Evolutionary conservation across 2,329 filamentous ascomycete species (phyloP).

Genomic region (Nothopassalora personata): DNA sequence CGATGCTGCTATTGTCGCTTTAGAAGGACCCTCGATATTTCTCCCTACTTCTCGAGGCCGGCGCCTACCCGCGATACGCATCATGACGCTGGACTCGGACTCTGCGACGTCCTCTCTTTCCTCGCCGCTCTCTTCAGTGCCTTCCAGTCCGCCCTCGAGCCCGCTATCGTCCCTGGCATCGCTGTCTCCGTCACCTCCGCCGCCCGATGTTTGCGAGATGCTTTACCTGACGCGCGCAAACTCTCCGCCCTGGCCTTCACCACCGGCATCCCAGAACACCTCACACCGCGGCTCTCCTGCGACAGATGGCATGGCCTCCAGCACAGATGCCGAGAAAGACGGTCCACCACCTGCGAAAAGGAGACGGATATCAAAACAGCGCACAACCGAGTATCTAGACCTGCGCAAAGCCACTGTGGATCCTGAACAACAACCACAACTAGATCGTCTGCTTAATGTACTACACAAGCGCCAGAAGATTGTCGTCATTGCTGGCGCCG

Average conservation of each 20-base stretch:
- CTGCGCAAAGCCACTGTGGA: slow-evolving; percentile 52
- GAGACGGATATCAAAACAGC: slow-evolving; percentile 61
- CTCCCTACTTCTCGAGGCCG: slow-evolving; percentile 1
- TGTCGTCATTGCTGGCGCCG: slow-evolving; percentile 90
- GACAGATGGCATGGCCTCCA: slow-evolving; percentile 42
- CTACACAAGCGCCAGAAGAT: slow-evolving; percentile 91
- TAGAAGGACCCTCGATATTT: background rate
- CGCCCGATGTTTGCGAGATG: slow-evolving; percentile 14
- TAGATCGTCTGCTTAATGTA: slow-evolving; percentile 66
- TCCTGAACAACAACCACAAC: slow-evolving; percentile 54
- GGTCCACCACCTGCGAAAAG: slow-evolving; percentile 69
- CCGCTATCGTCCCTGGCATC: slow-evolving; percentile 19
- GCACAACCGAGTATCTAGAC: slow-evolving; percentile 78
- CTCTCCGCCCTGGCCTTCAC: slow-evolving; percentile 38
- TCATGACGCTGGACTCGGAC: slow-evolving; percentile 13
- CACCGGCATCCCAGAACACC: slow-evolving; percentile 41
- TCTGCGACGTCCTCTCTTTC: slow-evolving; percentile 10
- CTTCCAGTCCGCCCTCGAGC: slow-evolving; percentile 26
- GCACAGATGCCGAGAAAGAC: slow-evolving; percentile 49
- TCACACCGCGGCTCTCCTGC: slow-evolving; percentile 43
- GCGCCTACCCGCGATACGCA: slow-evolving; percentile 15
- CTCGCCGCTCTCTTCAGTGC: slow-evolving; percentile 23
- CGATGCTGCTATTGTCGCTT: background rate
- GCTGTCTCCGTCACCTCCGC: slow-evolving; percentile 13
- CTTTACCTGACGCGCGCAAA: slow-evolving; percentile 20